A percentile compares a stretch with the other conserved stretches of the same genome.
phyloP scores from a whole-genome alignment of 2,329 filamentous ascomycete species.

The Curvularia verruculosa region DNA sequence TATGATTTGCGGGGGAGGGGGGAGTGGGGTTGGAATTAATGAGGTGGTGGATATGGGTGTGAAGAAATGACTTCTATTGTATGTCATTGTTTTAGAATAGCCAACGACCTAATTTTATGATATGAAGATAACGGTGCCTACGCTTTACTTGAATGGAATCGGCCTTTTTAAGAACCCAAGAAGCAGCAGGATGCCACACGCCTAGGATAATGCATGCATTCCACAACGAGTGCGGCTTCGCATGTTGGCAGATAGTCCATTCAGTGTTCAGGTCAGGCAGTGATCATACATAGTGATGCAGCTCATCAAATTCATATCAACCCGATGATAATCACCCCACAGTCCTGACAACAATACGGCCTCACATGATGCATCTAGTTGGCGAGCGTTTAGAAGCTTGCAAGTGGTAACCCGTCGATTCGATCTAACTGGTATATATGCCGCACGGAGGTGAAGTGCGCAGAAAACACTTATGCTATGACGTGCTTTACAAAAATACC shows the following conservation, averaged over 20 bases:
- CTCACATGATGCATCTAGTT: background rate
- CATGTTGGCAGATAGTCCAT: background rate
- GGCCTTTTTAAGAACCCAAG: background rate
- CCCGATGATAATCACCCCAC: background rate
- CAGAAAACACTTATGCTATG: background rate
- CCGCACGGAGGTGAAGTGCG: background rate
- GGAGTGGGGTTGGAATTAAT: background rate
- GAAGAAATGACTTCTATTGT: background rate
- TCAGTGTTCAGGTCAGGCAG: background rate
- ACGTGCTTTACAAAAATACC: conserved; percentile 71
- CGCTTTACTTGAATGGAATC: background rate
- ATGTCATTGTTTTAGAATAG: background rate
- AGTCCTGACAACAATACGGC: background rate
- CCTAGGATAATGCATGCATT: background rate
- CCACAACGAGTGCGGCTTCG: background rate
- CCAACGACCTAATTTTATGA: background rate
- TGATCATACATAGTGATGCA: background rate
- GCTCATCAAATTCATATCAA: background rate
- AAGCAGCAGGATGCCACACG: background rate
- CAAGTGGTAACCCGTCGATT: background rate
- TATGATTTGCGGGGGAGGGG: background rate
- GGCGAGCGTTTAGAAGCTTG: background rate
- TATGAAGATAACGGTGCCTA: background rate
- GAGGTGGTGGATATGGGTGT: no score
- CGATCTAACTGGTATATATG: background rate